Evolutionary conservation across 257 asterid genomes (phyloP).

Genomic region (Misopates orontium): DNA sequence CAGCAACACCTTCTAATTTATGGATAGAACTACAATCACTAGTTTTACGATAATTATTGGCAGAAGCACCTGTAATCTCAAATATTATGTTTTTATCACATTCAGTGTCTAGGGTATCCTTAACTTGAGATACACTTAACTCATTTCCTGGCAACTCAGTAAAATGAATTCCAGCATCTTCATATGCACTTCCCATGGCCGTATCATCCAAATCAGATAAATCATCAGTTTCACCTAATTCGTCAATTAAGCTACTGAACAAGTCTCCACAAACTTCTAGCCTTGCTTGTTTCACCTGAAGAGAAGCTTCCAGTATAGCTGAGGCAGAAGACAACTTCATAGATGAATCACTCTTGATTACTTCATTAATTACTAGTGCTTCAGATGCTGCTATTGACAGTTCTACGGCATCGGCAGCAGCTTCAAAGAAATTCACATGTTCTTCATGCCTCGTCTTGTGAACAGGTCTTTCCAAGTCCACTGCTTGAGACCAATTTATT

Average conservation of each 20-base stretch:
- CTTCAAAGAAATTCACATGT: conserved; percentile 34
- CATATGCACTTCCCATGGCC: conserved; percentile 65
- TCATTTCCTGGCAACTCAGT: conserved; percentile 31
- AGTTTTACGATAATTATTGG: conserved; percentile 29
- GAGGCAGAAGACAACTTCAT: conserved; percentile 46
- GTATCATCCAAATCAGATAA: conserved; percentile 67
- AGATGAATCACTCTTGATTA: conserved; percentile 38
- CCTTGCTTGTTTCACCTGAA: conserved; percentile 76
- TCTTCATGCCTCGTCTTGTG: conserved; percentile 38
- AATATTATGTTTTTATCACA: conserved; percentile 31
- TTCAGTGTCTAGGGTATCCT: conserved; percentile 56
- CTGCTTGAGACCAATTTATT: conserved; percentile 26
- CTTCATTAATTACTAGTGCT: conserved; percentile 72
- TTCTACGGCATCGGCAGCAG: conserved; percentile 54
- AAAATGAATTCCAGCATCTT: conserved; percentile 54
- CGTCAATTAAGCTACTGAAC: conserved; percentile 26
- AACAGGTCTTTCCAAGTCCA: conserved; percentile 32
- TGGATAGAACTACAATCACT: conserved; percentile 22
- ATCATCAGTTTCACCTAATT: conserved; percentile 37
- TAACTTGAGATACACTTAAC: conserved; percentile 53
- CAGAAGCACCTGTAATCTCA: conserved; percentile 32
- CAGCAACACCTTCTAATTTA: conserved; percentile 27
- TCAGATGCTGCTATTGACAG: conserved; percentile 83
- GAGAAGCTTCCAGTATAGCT: conserved; percentile 75
- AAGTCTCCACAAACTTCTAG: conserved; percentile 45